Evolutionary conservation across 2,329 filamentous ascomycete species (phyloP).

Genomic region (Alternaria arborescens): DNA sequence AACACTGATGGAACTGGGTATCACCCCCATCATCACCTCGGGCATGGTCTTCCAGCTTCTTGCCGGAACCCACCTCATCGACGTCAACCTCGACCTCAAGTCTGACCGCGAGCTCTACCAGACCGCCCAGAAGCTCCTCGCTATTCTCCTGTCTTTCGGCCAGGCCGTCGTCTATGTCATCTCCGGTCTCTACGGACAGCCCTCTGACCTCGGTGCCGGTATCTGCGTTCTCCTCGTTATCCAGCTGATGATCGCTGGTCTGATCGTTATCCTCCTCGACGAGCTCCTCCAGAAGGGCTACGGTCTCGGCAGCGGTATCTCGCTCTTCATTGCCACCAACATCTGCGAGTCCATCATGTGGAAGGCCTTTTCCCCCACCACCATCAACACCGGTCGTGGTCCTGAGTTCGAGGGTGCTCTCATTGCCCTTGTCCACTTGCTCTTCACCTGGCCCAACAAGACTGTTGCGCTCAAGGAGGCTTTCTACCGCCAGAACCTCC

Average conservation of each 20-base stretch:
- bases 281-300: constrained; percentile 99
- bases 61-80: constrained; percentile 98
- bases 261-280: constrained; percentile 98
- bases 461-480: constrained; percentile 97
- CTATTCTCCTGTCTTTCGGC: constrained; percentile 96
- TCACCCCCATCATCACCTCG: constrained; percentile 98
- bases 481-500: constrained; percentile 99
- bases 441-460: constrained; percentile 99
- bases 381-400: constrained; percentile 98
- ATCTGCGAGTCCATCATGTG: constrained; percentile 99
- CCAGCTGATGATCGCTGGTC: constrained; percentile 94
- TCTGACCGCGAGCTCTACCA: constrained; percentile 99
- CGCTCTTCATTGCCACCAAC: constrained; percentile 99
- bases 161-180: constrained; percentile 98
- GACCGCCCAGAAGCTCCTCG: constrained; percentile 91
- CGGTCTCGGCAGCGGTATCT: constrained; percentile 97
- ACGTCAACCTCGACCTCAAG: constrained; percentile 99
- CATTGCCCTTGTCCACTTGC: constrained; percentile 95
- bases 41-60: constrained; percentile 99
- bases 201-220: constrained; percentile 94
- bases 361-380: constrained; percentile 99
- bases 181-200: constrained; percentile 91
- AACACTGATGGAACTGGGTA: constrained; percentile 92
- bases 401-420: constrained; percentile 99
- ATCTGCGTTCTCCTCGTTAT: constrained; percentile 98